Conservation (phyloP, 805 yeast genomes). For the Pichia exigua region DNA sequence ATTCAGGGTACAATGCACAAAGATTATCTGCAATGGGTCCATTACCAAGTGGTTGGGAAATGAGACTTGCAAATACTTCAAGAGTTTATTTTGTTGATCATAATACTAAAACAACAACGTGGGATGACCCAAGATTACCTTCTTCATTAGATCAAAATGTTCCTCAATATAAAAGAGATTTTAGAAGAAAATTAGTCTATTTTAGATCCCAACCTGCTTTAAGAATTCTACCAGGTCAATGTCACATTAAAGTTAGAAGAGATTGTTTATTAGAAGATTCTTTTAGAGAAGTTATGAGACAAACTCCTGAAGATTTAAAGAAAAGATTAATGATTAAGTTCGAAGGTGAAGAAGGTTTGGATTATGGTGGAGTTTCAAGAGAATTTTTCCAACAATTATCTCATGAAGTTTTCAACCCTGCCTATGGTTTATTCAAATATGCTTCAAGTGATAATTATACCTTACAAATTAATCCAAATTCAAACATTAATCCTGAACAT, state of each 20-base stretch:
- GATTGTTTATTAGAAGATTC: constrained; percentile 96
- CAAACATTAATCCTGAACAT: constrained; percentile 96
- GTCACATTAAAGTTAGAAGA: constrained; percentile 96
- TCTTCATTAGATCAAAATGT: constrained; percentile 96
- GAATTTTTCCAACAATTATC: constrained; percentile 94
- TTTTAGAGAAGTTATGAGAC: constrained; percentile 97
- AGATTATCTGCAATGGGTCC: constrained; percentile 98
- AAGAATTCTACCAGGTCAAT: constrained; percentile 95
- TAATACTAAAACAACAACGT: constrained; percentile 97
- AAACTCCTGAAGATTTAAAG: constrained; percentile 96
- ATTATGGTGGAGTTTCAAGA: constrained; percentile 98
- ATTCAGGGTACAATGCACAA: constrained; percentile 92
- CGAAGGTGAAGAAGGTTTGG: constrained; percentile 99
- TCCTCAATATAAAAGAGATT: constrained; percentile 98
- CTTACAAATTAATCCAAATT: constrained; percentile 93
- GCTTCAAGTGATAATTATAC: constrained; percentile 98
- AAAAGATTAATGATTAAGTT: constrained; percentile 96
- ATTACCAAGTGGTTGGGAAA: constrained; percentile 98
- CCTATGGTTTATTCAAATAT: constrained; percentile 93
- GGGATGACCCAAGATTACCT: constrained; percentile 99
- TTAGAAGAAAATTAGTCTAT: constrained; percentile 93
- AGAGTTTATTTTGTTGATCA: constrained; percentile 98
- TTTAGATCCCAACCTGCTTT: constrained; percentile 98
- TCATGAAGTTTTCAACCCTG: constrained; percentile 98
- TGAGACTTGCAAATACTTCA: constrained; percentile 98